A percentile compares a stretch with the other conserved stretches of the same genome.
phyloP scores from a whole-genome alignment of 306 rosid genomes.

The Quercus rubra region DNA sequence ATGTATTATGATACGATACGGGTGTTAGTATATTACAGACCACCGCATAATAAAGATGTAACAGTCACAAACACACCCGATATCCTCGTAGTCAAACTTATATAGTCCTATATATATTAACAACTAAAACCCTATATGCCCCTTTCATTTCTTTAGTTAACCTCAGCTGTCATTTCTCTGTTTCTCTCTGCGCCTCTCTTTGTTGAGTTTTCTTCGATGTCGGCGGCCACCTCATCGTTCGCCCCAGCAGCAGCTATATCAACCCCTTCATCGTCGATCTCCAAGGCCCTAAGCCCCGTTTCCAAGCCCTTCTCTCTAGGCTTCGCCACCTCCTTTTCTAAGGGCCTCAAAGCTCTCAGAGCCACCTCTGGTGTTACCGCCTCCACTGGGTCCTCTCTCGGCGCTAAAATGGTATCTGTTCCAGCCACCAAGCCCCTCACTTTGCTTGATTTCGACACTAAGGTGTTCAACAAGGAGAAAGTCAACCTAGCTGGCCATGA shows the following conservation, averaged over 20 bases:
- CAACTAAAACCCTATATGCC: accelerated
- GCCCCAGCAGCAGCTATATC: conserved; percentile 24
- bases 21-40: too few species aligned
- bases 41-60: too few species aligned
- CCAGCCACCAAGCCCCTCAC: conserved; percentile 35
- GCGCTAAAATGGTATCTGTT: conserved; percentile 71
- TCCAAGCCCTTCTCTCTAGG: conserved; percentile 18
- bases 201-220: not conserved
- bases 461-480: conserved; percentile 84
- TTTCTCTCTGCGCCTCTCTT: not conserved
- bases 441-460: conserved; percentile 69
- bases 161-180: not conserved
- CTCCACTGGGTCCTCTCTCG: conserved; percentile 37
- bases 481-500: conserved; percentile 82
- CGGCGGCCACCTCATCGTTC: conserved; percentile 46
- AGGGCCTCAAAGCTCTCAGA: conserved; percentile 20
- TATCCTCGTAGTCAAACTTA: too few species aligned
- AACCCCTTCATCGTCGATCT: conserved; percentile 8
- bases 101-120: too few species aligned
- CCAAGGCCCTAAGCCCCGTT: conserved; percentile 25
- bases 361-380: not conserved
- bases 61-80: too few species aligned
- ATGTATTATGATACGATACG: too few species aligned
- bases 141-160: not conserved
- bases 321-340: conserved; percentile 37